Evolutionary conservation across 306 rosid species (phyloP).

Genomic region (Prinsepia uniflora): DNA sequence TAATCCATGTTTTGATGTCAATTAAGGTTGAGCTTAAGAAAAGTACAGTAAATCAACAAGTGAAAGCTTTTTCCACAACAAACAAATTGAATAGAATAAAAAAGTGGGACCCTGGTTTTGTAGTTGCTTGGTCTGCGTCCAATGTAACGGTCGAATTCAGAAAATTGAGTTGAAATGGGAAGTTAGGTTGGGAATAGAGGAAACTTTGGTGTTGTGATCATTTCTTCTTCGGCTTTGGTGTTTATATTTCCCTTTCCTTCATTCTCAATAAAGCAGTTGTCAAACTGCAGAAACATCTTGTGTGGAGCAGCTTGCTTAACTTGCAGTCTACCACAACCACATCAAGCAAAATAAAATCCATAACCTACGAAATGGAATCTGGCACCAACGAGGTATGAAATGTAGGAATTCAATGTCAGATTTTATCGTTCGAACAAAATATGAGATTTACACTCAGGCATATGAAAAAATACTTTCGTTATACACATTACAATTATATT

Average conservation of each 20-base stretch:
- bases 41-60: constrained; percentile 17
- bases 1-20: constrained; percentile 1
- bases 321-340: constrained; percentile 35
- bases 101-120: constrained; percentile 22
- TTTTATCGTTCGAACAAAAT: too few relatives aligned
- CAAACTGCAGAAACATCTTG: constrained; percentile 19
- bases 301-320: constrained; percentile 38
- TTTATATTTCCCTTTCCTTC: constrained; percentile 12
- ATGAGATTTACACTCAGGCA: too few relatives aligned
- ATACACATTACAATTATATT: too few relatives aligned
- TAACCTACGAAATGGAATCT: too few relatives aligned
- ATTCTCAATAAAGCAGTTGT: constrained; percentile 29
- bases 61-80: constrained; percentile 7
- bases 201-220: constrained; percentile 20
- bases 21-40: constrained; percentile 3
- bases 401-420: too few relatives aligned
- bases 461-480: too few relatives aligned
- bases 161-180: constrained; percentile 19
- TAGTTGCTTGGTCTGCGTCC: constrained; percentile 41
- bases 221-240: constrained; percentile 12
- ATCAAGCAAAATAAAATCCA: background rate
- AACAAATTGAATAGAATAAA: background rate
- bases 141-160: constrained; percentile 41
- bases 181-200: constrained; percentile 41
- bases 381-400: too few relatives aligned